Evolutionary conservation across 2,329 filamentous ascomycete species (phyloP).

Genomic region (Curvularia sp.): DNA sequence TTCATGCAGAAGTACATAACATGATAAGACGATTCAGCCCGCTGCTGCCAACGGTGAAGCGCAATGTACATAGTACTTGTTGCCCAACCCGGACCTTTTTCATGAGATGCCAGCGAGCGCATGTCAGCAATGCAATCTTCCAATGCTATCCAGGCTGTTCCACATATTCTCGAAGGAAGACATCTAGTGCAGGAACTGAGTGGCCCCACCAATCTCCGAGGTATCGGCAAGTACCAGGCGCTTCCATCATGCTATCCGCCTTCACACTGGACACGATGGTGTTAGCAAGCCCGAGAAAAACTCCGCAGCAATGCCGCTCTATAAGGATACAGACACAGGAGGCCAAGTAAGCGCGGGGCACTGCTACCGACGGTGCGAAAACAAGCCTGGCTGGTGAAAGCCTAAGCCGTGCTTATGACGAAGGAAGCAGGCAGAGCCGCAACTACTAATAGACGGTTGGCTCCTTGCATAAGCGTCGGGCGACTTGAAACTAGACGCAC

Average conservation of each 20-base stretch:
- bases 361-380: slow-evolving; percentile 10
- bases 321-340: neutral
- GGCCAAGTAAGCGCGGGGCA: neutral
- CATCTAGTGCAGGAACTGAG: slow-evolving; percentile 1
- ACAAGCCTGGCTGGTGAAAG: neutral
- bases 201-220: slow-evolving; percentile 9
- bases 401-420: too few relatives aligned
- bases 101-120: neutral
- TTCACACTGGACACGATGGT: neutral
- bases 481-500: slow-evolving; percentile 43
- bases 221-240: neutral
- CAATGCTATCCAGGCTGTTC: neutral
- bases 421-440: slow-evolving; percentile 18
- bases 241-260: neutral
- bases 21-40: neutral
- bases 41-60: neutral
- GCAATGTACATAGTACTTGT: neutral
- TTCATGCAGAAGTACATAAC: neutral
- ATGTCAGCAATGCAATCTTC: neutral
- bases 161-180: neutral
- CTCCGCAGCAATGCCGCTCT: neutral
- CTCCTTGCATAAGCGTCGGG: slow-evolving; percentile 33
- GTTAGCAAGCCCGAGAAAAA: neutral
- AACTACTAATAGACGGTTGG: slow-evolving; percentile 21
- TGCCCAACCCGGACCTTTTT: neutral